phyloP scores from a whole-genome alignment of 805 yeast species.

The Yamadazyma sp. region DNA sequence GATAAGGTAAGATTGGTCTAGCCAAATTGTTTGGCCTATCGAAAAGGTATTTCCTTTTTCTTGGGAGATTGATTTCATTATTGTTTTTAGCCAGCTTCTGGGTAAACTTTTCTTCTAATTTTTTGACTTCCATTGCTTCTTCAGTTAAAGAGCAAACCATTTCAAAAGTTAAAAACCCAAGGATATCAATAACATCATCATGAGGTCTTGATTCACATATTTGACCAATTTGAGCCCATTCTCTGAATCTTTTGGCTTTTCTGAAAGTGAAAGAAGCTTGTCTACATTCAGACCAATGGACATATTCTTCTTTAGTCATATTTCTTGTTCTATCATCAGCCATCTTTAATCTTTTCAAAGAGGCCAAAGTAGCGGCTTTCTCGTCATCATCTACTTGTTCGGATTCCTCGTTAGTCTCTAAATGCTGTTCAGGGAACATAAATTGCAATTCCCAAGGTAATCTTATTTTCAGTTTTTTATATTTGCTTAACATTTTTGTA shows the following conservation, averaged over 20 bases:
- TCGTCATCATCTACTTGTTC: constrained; percentile 81
- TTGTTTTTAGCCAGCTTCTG: constrained; percentile 28
- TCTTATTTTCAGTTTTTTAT: constrained; percentile 73
- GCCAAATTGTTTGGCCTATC: constrained; percentile 87
- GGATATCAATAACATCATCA: constrained; percentile 93
- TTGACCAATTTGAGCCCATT: constrained; percentile 89
- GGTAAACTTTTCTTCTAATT: constrained; percentile 54
- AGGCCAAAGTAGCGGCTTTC: constrained; percentile 81
- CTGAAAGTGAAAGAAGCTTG: constrained; percentile 96
- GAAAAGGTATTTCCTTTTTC: constrained; percentile 56
- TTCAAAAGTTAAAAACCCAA: constrained; percentile 94
- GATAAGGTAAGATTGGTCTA: constrained; percentile 73
- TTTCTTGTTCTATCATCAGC: constrained; percentile 91
- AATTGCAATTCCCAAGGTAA: constrained; percentile 95
- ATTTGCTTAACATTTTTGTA: constrained; percentile 43
- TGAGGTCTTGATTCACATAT: constrained; percentile 87
- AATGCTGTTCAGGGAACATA: constrained; percentile 88
- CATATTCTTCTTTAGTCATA: constrained; percentile 97
- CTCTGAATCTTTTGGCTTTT: constrained; percentile 89
- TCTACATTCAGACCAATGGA: constrained; percentile 98
- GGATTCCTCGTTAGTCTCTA: constrained; percentile 61
- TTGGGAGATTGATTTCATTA: constrained; percentile 5
- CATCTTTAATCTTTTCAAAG: constrained; percentile 80
- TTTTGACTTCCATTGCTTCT: constrained; percentile 79
- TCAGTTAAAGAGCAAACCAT: constrained; percentile 94